phyloP scores from a whole-genome alignment of 176 grass and related monocot species.

The Neostapfia colusana region DNA sequence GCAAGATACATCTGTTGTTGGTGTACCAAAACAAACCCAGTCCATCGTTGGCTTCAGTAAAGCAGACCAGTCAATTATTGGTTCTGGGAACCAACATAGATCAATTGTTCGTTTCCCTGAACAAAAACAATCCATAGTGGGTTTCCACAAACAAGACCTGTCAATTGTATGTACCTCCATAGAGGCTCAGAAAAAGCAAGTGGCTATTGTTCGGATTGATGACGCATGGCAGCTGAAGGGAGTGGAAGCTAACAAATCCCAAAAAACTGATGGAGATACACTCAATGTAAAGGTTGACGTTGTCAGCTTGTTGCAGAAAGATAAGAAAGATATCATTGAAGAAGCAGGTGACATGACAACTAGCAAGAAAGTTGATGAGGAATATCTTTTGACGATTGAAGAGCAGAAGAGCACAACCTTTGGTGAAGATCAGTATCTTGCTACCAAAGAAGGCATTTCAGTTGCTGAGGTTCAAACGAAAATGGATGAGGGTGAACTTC shows the following conservation, averaged over 20 bases:
- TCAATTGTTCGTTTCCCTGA: constrained; percentile 25
- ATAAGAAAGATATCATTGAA: constrained; percentile 9
- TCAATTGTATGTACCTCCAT: constrained; percentile 25
- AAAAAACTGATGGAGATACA: not conserved
- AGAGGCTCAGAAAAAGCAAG: constrained; percentile 35
- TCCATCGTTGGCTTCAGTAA: constrained; percentile 8
- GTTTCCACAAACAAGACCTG: constrained; percentile 15
- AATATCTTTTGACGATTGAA: constrained; percentile 39
- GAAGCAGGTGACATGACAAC: constrained; percentile 8
- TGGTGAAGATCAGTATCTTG: constrained; percentile 23
- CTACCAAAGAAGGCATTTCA: constrained; percentile 15
- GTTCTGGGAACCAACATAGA: not conserved
- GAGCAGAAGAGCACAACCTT: constrained; percentile 18
- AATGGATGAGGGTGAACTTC: constrained; percentile 2
- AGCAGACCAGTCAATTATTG: not conserved
- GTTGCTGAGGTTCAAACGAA: constrained; percentile 9
- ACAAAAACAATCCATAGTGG: constrained; percentile 32
- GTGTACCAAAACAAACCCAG: constrained; percentile 12
- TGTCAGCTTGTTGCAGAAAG: constrained; percentile 19
- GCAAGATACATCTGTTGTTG: not conserved
- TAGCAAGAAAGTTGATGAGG: constrained; percentile 32
- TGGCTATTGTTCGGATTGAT: constrained; percentile 24
- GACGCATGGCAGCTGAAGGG: constrained; percentile 13
- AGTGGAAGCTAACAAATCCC: constrained; percentile 5
- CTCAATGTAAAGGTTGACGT: constrained; percentile 26